Percentiles rank a stretch among this genome's conserved stretches.
Conservation (phyloP, 108 stramenopile genomes). For the Nitzschia putrida region DNA sequence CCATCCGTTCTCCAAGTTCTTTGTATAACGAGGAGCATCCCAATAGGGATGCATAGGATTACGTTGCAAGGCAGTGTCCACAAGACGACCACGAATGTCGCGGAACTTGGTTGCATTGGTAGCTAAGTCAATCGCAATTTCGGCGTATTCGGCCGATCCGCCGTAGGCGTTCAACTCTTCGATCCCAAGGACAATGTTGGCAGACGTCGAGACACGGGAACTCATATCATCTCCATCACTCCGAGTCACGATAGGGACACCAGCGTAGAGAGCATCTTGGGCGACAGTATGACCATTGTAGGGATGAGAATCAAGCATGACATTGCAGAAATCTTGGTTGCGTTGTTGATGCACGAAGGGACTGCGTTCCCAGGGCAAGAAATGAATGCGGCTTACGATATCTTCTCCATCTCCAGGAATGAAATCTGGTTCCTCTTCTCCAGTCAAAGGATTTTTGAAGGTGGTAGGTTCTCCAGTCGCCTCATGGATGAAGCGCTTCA, state of each 20-base stretch:
- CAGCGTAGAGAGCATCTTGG: slow-evolving; percentile 80
- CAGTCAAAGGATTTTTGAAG: slow-evolving; percentile 20
- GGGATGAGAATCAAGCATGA: slow-evolving; percentile 81
- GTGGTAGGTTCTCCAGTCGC: slow-evolving; percentile 40
- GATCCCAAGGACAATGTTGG: slow-evolving; percentile 75
- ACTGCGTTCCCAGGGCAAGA: slow-evolving; percentile 78
- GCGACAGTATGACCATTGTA: slow-evolving; percentile 89
- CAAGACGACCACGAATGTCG: slow-evolving; percentile 53
- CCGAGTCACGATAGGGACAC: slow-evolving; percentile 82
- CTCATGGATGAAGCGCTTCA: slow-evolving; percentile 70
- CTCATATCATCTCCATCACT: slow-evolving; percentile 86
- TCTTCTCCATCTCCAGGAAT: slow-evolving; percentile 53
- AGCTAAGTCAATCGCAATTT: slow-evolving; percentile 71
- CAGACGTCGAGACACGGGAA: slow-evolving; percentile 77
- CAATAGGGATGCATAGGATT: slow-evolving; percentile 89
- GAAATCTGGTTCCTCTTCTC: slow-evolving; percentile 34
- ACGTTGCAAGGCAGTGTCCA: slow-evolving; percentile 65
- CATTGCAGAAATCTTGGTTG: slow-evolving; percentile 78
- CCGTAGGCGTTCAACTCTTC: slow-evolving; percentile 76
- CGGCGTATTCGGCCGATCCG: slow-evolving; percentile 63
- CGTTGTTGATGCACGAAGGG: slow-evolving; percentile 84
- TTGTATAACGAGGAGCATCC: slow-evolving; percentile 82
- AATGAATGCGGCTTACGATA: slow-evolving; percentile 69
- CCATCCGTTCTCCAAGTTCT: slow-evolving; percentile 70
- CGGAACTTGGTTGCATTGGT: slow-evolving; percentile 50